Percentiles rank a stretch among this genome's conserved stretches.
These are phyloP conservation scores for Salvia sclarea DNA, from an alignment of 305 asterid genomes.

Conservation along the genomic window DNA sequence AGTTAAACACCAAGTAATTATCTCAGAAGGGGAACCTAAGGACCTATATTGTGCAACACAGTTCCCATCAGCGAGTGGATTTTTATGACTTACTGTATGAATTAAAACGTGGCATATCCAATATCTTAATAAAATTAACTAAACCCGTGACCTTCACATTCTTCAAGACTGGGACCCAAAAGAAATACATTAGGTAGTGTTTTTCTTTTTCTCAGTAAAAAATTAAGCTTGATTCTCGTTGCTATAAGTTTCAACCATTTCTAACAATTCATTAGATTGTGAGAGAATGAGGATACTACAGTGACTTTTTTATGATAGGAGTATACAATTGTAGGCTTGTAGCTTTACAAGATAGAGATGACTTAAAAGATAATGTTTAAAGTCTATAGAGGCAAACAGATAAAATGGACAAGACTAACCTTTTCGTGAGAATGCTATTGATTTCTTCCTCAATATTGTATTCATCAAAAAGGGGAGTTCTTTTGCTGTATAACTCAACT, in stretches of 20 bases:
- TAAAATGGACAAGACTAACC: slow-evolving; percentile 48
- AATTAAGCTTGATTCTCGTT: not conserved
- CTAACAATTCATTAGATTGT: not conserved
- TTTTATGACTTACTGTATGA: not conserved
- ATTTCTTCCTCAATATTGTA: slow-evolving; percentile 87
- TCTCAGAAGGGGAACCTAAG: slow-evolving; percentile 5
- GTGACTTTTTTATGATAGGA: not conserved
- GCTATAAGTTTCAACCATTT: slow-evolving; percentile 9
- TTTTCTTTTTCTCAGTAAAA: not conserved
- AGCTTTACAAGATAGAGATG: slow-evolving; percentile 15
- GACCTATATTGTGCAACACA: slow-evolving; percentile 7
- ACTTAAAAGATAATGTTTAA: slow-evolving; percentile 16
- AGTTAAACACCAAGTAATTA: not conserved
- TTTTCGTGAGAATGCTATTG: slow-evolving; percentile 78
- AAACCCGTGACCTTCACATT: not conserved
- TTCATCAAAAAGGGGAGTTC: slow-evolving; percentile 87
- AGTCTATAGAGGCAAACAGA: slow-evolving; percentile 11
- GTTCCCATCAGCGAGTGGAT: not conserved
- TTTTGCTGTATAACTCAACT: slow-evolving; percentile 74
- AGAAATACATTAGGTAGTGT: not conserved
- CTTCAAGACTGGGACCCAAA: not conserved
- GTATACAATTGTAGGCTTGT: not conserved
- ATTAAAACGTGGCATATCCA: not conserved
- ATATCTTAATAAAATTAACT: not conserved
- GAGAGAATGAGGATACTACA: not conserved